Base-by-base conservation (phyloP, 164 flowering plant genomes). In the Paratinospora sagittata region DNA sequence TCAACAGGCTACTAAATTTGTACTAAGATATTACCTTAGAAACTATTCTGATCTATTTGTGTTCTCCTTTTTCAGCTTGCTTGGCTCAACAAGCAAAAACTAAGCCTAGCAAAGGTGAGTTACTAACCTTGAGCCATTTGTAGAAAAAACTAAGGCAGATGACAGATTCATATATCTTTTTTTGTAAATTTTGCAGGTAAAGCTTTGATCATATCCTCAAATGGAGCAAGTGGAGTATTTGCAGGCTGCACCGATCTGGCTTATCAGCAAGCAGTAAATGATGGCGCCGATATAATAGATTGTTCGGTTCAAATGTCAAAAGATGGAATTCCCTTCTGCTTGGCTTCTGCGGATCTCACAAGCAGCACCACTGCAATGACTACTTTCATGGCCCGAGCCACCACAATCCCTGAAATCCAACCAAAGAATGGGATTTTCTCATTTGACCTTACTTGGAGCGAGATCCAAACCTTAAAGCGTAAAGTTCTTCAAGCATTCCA, bases 191-290 rank as follows among this genome's bases (percentile, higher is more conserved):
- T 76, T 79, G 67, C 84, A 86, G 93, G 79, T 12, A 34, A 70
- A 68, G 70, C 85, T 37, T 76, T 88, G 89, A 71, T 92, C 76
- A 92, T 95, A 74, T 72, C 87, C 14, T 89, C 84, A 70, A 87
- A 95, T 78, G 99, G 99, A 73, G 99, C 99, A 26, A 96, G 97
- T 82, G 97, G 97, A 19, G 80, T 78, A 61, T 93, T 75, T 73
- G 81, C 99, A 26, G 93, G 86, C 11, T 70, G 89, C 81, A 91
- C 92, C 17, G 99, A 95, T 79, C 89, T 92, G 36, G 93, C 97
- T 26, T 95, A 92, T 69, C 80, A 89, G 66, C 84, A 91, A 82
- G 96, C 98, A 27, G 74, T 92, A 12, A 82, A 76, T 3, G 98
- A 90, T 79, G 97, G 98, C 13, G 93, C 91, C 11, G 93, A 96